Evolutionary conservation across 2,329 filamentous ascomycete species (phyloP).

Genomic region (Orbilia brochopaga): DNA sequence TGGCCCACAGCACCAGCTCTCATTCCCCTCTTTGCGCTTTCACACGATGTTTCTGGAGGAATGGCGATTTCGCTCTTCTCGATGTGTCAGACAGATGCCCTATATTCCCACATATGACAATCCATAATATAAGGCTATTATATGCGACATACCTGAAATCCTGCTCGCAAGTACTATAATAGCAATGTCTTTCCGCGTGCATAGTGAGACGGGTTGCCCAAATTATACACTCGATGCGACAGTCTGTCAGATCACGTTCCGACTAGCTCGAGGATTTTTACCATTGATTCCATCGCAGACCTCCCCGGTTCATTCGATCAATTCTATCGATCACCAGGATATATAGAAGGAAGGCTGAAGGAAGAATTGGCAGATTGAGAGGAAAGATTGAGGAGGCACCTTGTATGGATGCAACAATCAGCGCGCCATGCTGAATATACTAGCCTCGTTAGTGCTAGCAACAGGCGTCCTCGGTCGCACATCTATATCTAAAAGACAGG

Average conservation of each 20-base stretch:
- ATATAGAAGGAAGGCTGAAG: neutral
- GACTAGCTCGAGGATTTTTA: too few species aligned
- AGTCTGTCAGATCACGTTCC: too few species aligned
- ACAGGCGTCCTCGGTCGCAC: conserved; percentile 8
- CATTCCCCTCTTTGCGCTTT: neutral
- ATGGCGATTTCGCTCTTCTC: conserved; percentile 18
- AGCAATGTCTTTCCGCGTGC: conserved; percentile 13
- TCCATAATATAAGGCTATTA: conserved; percentile 19
- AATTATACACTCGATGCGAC: neutral
- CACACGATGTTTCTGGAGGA: neutral
- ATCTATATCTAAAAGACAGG: conserved; percentile 26
- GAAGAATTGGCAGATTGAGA: neutral
- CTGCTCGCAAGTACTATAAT: conserved; percentile 16
- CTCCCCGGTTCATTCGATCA: too few species aligned
- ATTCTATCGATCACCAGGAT: too few species aligned
- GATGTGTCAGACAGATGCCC: conserved; percentile 22
- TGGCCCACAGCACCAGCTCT: neutral
- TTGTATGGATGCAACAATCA: neutral
- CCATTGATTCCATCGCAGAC: too few species aligned
- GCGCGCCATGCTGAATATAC: conserved; percentile 19
- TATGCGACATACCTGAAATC: conserved; percentile 4
- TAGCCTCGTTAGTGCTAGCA: conserved; percentile 24
- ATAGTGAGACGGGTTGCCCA: neutral
- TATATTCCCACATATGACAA: conserved; percentile 26
- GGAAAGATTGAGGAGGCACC: too few species aligned